Evolutionary conservation across 129 eudicot species (phyloP), one percentile per base, ranked within the genome.

Genomic region (Deinandra increscens): DNA sequence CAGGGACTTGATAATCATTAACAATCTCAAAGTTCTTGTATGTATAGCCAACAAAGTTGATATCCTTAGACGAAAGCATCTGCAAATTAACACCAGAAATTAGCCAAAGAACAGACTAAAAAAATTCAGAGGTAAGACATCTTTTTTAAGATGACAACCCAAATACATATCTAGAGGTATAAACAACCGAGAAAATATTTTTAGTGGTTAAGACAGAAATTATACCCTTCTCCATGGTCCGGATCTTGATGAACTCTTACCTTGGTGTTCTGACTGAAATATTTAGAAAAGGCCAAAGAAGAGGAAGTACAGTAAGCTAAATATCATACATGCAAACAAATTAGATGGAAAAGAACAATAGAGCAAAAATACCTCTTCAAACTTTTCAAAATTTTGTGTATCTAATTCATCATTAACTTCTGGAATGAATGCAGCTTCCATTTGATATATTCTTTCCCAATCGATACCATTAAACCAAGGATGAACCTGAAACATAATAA

Each of bases 211-310:
- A 15, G 38, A 66, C 37, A 54, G 66, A 74, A 54, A 55, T 17
- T 36, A 22, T 82, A 91, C 97, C 97, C 88, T 91, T 88, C 97
- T 88, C 97, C 96, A 91, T 38, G 97, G 97, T 71, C 97, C 96
- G 4, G 96, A 72, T 67, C 71, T 86, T 54, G 90, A 73, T 68
- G 96, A 74, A 51, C 78, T 66, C 56, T 74, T 84, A 41, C n/a
- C 23, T 60, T 78, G 89, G 76, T 80, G 80, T 66, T 82, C 87
- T 66, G 83, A 65, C 87, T 82, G 75, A 11, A 43, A 59, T 55
- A 49, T 66, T 64, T 62, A 68, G 50, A 64, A 58, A 20, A 38
- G 18, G 59, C 34, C 64, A 73, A 59, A 72, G 29, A 46, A 20
- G 67, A 23, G 6, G 22, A 70, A 75, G 34, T 13, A 34, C 23